Evolutionary conservation across 768 basidiomycete genomes (phyloP).

Genomic region (Kockovaella imperatae): DNA sequence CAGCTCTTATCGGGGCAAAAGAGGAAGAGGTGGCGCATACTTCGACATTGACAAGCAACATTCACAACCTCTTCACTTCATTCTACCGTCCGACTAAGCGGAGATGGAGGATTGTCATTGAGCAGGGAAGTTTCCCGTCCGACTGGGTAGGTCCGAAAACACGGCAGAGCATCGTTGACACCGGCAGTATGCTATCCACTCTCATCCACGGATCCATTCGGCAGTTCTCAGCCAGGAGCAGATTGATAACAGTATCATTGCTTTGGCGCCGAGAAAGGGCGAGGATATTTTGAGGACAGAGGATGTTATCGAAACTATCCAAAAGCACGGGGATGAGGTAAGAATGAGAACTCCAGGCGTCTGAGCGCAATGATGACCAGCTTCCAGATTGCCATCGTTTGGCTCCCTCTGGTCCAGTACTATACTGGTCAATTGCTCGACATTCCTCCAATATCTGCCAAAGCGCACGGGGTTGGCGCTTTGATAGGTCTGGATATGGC

Average conservation of each 20-base stretch:
- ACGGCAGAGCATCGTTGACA: neutral
- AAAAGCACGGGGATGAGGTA: constrained; percentile 48
- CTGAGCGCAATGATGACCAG: constrained; percentile 11
- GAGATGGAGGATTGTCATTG: constrained; percentile 90
- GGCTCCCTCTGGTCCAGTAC: constrained; percentile 91
- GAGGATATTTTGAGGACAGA: constrained; percentile 79
- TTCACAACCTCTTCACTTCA: constrained; percentile 87
- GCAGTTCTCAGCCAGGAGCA: constrained; percentile 51
- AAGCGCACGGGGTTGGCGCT: constrained; percentile 79
- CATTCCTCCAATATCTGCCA: constrained; percentile 71
- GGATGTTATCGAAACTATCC: constrained; percentile 73
- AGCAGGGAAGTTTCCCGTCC: constrained; percentile 88
- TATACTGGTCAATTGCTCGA: constrained; percentile 96
- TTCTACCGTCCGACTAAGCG: constrained; percentile 83
- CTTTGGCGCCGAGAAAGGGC: constrained; percentile 68
- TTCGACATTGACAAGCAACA: constrained; percentile 87
- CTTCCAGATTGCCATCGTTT: constrained; percentile 70
- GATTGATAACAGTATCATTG: constrained; percentile 60
- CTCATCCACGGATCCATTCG: constrained; percentile 77
- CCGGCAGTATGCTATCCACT: constrained; percentile 83
- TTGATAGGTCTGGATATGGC: constrained; percentile 95
- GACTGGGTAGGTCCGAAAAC: constrained; percentile 62
- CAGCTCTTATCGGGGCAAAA: constrained; percentile 76
- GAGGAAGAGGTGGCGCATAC: constrained; percentile 90
- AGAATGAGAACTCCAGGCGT: constrained; percentile 48